A percentile compares a stretch with the other conserved stretches of the same genome.
These are phyloP conservation scores for Suhomyces bokatorum DNA, from an alignment of 1,139 yeast genomes.

Conservation along the genomic window DNA sequence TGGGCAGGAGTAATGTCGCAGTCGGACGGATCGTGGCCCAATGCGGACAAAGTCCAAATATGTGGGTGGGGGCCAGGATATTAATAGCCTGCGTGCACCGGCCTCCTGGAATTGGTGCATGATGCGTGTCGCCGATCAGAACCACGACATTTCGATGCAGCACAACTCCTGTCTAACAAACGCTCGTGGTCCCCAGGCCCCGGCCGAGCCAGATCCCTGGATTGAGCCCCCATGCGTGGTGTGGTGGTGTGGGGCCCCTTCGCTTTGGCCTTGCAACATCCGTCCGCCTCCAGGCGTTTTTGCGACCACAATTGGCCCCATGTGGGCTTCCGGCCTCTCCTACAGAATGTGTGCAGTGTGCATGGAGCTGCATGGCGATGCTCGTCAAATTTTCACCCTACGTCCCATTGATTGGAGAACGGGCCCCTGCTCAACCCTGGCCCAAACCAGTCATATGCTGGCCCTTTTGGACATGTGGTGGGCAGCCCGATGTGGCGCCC, in stretches of 20 bases:
- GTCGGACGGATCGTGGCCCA: neutral
- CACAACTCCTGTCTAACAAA: neutral
- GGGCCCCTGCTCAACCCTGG: neutral
- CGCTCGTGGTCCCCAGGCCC: neutral
- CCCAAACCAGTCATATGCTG: neutral
- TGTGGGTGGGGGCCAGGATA: neutral
- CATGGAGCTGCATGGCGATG: slow-evolving; percentile 6
- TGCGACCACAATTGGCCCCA: neutral
- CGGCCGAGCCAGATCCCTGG: neutral
- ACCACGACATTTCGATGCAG: neutral
- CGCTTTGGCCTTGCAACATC: no score
- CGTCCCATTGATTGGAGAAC: slow-evolving; percentile 2
- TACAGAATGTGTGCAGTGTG: slow-evolving; percentile 1
- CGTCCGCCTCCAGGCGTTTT: no score
- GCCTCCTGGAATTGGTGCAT: neutral
- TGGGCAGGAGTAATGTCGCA: neutral
- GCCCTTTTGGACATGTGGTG: no score
- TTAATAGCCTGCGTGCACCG: neutral
- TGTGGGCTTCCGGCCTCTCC: neutral
- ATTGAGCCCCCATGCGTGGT: neutral
- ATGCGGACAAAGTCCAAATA: neutral
- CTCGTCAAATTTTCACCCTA: slow-evolving; percentile 7
- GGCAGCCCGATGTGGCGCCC: neutral
- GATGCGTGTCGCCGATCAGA: neutral
- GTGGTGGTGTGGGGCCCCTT: neutral